Evolutionary conservation across 805 yeast genomes (phyloP).

Genomic region (Clavispora asparagi): DNA sequence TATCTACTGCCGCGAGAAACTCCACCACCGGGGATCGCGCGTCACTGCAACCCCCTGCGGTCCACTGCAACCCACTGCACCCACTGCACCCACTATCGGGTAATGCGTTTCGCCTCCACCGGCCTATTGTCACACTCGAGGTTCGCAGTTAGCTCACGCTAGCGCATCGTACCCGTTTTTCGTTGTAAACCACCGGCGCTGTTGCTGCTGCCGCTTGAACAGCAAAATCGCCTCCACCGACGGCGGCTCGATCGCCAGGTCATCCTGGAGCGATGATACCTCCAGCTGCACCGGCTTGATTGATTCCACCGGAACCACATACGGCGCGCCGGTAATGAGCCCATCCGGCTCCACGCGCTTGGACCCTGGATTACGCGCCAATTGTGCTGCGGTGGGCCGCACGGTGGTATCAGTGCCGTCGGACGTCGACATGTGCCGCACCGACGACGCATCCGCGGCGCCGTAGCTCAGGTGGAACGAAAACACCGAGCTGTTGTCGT

Average conservation of each 20-base stretch:
- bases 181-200: background rate
- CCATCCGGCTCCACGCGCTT: conserved; percentile 30
- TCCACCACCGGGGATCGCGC: no score
- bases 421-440: background rate
- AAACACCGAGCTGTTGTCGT: conserved; percentile 46
- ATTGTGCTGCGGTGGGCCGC: conserved; percentile 33
- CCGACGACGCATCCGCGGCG: conserved; percentile 6
- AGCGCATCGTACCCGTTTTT: conserved; percentile 7
- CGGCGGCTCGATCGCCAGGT: conserved; percentile 14
- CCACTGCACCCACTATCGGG: no score
- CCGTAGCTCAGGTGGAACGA: conserved; percentile 35
- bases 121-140: no score
- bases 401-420: conserved; percentile 3
- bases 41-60: no score
- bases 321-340: conserved; percentile 25
- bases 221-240: conserved; percentile 10
- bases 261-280: conserved; percentile 10
- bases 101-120: no score
- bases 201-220: conserved; percentile 3
- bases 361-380: conserved; percentile 37
- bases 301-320: conserved; percentile 5
- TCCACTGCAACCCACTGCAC: no score
- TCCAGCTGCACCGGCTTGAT: conserved; percentile 14
- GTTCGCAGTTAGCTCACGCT: background rate
- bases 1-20: no score